These are phyloP conservation scores for Saccharomycopsis schoenii DNA, from an alignment of 805 yeast species.

Conservation along the genomic window DNA sequence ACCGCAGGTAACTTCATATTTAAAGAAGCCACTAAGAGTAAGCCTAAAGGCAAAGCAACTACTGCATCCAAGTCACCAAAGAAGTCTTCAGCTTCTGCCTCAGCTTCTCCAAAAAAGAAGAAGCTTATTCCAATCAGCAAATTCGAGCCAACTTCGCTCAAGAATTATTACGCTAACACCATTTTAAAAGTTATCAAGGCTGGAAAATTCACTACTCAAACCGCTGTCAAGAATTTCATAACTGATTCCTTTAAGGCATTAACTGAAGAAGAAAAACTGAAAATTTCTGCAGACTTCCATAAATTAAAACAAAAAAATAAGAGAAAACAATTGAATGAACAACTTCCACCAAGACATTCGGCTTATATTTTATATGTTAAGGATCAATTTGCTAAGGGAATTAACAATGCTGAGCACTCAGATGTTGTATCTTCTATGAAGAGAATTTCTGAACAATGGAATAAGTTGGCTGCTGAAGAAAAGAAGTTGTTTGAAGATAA, in stretches of 20 bases:
- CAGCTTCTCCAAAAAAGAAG: conserved; percentile 6
- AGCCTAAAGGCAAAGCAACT: not conserved
- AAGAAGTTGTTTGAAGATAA: conserved; percentile 4
- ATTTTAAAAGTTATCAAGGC: conserved; percentile 8
- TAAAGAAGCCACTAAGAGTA: not conserved
- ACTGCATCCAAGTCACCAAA: not conserved
- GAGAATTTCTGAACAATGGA: conserved; percentile 10
- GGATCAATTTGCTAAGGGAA: not conserved
- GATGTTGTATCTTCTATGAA: not conserved
- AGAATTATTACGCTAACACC: conserved; percentile 6
- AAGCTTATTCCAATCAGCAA: not conserved
- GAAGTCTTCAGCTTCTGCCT: conserved; percentile 2
- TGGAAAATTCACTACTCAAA: conserved; percentile 9
- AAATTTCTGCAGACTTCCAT: not conserved
- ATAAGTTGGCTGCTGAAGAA: conserved; percentile 3
- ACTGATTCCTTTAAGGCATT: not conserved
- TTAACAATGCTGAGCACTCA: not conserved
- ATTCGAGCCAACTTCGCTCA: not conserved
- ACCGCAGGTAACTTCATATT: not conserved
- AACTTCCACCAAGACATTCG: conserved; percentile 9
- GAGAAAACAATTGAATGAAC: conserved; percentile 2
- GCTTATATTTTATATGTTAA: conserved; percentile 9
- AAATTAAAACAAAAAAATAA: conserved; percentile 1
- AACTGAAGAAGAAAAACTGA: conserved; percentile 3
- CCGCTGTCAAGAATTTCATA: conserved; percentile 2